These are phyloP conservation scores for Albatrellus sp. DNA, from an alignment of 1,284 basidiomycete genomes.

Conservation along the genomic window DNA sequence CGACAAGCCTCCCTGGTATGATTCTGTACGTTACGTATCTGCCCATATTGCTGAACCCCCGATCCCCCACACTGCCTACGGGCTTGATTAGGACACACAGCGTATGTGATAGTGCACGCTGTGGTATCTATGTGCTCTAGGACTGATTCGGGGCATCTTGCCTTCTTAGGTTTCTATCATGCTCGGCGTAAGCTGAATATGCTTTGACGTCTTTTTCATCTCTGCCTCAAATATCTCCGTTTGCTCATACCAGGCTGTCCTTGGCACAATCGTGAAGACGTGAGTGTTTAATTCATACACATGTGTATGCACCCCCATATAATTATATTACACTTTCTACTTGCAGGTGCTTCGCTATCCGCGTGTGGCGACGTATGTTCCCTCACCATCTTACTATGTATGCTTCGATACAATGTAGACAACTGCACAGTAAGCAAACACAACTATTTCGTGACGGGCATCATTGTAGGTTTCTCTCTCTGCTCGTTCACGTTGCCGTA, in stretches of 20 bases:
- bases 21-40: too few species aligned
- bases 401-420: neutral
- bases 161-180: neutral
- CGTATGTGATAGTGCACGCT: constrained; percentile 5
- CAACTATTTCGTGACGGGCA: too few species aligned
- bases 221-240: neutral
- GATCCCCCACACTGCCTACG: constrained; percentile 17
- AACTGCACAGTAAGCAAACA: constrained; percentile 18
- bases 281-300: constrained; percentile 19
- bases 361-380: constrained; percentile 63
- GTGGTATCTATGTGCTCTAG: neutral
- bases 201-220: constrained; percentile 47
- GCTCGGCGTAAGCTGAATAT: neutral
- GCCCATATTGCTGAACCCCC: neutral
- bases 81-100: constrained; percentile 8
- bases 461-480: constrained; percentile 34
- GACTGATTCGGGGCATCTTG: neutral
- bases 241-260: constrained; percentile 29
- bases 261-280: constrained; percentile 49
- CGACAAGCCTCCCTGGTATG: constrained; percentile 35
- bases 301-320: constrained; percentile 2
- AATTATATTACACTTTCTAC: neutral
- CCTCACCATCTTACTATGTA: neutral
- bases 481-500: neutral
- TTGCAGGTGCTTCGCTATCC: constrained; percentile 43